Conservation (phyloP, 2,329 filamentous ascomycete genomes). For the Claviceps cyperi region DNA sequence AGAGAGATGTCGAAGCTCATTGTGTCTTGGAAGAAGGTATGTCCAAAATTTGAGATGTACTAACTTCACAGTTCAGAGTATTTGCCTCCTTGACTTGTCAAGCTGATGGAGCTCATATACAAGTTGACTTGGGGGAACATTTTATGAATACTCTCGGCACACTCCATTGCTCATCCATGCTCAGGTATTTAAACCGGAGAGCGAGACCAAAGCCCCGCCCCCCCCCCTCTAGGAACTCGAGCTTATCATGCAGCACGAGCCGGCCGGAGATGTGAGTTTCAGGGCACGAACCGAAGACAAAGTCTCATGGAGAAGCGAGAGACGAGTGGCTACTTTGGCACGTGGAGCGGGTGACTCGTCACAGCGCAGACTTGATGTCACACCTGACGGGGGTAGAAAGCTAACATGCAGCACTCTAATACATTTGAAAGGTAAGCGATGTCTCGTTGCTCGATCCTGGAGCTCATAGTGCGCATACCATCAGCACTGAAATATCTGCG, state of each 20-base stretch:
- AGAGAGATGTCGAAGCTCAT: conserved; percentile 17
- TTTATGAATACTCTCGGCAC: too few species aligned
- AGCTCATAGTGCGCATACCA: not conserved
- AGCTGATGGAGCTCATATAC: not conserved
- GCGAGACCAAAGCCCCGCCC: not conserved
- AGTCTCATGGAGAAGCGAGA: not conserved
- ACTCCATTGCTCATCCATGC: not conserved
- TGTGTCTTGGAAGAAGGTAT: not conserved
- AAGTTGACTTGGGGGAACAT: too few species aligned
- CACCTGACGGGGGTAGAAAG: not conserved
- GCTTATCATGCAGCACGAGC: conserved; percentile 1
- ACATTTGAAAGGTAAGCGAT: conserved; percentile 1
- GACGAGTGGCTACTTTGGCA: not conserved
- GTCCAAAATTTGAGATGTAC: not conserved
- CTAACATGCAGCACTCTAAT: not conserved
- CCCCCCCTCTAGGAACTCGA: not conserved
- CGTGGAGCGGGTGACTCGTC: not conserved
- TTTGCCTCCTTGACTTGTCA: not conserved
- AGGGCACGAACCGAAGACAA: not conserved
- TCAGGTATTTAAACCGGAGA: not conserved
- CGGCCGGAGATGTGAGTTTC: not conserved
- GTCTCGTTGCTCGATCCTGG: not conserved
- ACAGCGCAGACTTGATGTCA: not conserved
- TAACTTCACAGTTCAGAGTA: not conserved
- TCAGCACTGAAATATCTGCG: not conserved